Percentiles rank a stretch among this genome's conserved stretches.
These are phyloP conservation scores for Luzula sylvatica DNA, from an alignment of 176 grass and related monocot species.

Conservation along the genomic window DNA sequence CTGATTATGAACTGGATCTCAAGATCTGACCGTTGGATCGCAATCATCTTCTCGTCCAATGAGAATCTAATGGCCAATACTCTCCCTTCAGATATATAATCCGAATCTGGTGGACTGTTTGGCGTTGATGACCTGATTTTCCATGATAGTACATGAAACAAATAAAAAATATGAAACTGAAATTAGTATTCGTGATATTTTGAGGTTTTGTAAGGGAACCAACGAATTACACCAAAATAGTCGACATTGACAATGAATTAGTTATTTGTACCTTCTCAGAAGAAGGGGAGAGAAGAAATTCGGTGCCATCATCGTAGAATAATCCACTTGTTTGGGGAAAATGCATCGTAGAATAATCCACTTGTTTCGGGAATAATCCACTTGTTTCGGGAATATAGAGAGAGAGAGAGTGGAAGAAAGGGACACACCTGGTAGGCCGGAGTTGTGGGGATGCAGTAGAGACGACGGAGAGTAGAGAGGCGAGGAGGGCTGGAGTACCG, in stretches of 20 bases:
- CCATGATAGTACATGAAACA: slow-evolving; percentile 82
- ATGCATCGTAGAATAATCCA: no score
- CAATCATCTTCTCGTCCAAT: slow-evolving; percentile 63
- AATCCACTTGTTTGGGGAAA: slow-evolving; percentile 51
- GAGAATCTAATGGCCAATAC: slow-evolving; percentile 83
- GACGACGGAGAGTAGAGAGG: no score
- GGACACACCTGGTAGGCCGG: no score
- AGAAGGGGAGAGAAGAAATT: slow-evolving; percentile 78
- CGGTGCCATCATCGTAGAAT: slow-evolving; percentile 91
- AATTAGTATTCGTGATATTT: no score
- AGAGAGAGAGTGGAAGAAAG: no score
- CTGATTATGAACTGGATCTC: slow-evolving; percentile 83
- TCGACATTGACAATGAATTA: no score
- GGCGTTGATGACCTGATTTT: slow-evolving; percentile 41
- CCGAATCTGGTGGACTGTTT: slow-evolving; percentile 66
- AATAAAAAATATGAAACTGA: no score
- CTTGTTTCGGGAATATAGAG: no score
- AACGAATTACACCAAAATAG: no score
- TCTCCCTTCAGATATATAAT: slow-evolving; percentile 68
- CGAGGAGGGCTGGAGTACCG: no score
- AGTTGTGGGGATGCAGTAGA: no score
- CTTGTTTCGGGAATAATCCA: slow-evolving; percentile 83
- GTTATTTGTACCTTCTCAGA: slow-evolving; percentile 47
- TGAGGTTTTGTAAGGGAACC: no score
- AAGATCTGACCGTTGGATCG: slow-evolving; percentile 65